Evolutionary conservation across 805 yeast genomes (phyloP), one percentile per base, ranked within the genome.

Genomic region (Yamadazyma sp.): DNA sequence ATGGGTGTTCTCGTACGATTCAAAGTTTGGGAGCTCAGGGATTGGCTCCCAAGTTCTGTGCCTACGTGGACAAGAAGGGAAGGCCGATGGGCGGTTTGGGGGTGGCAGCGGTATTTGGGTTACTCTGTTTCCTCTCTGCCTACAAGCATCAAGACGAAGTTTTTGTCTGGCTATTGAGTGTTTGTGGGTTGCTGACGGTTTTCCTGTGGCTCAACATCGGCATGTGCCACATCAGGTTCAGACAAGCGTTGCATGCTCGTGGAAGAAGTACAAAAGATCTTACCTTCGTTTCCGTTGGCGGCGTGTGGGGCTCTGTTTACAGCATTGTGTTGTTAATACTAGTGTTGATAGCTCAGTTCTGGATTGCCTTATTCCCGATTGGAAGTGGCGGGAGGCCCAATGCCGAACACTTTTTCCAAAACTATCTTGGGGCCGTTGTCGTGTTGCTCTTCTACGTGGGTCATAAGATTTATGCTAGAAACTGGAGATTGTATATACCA

Each of bases 21-120:
- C 79, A 78, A 37, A 75, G 86, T 15, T 63, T 84, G 50, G 82
- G 88, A 12, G 80, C 78, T 41, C 85, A 81, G 59, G 85, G 86
- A 7, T 73, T 77, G 51, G 84, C 80, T 33, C 90, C 90, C n/a
- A 45, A 47, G 18, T 42, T 53, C 27, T 62, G 66, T 41, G 62
- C 53, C 38, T 67, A 64, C 54, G 64, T 67, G 37, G 73, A 67
- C 54, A 53, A 55, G 43, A 55, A 47, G 30, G 73, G 72, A 25
- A 60, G 73, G 52, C 73, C 73, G 7, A 50, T 67, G 52, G 61
- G 60, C 23, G 70, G 69, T 15, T 55, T 67, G 25, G 42, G 49
- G 24, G 48, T 60, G 34, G 55, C 64, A 16, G 55, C 56, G 14
- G 13, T 59, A 11, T 55, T 68, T 45, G 73, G 73, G 3, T 52